Base-by-base conservation (phyloP, 345 rosid genomes). In the Lepidium africanum region DNA sequence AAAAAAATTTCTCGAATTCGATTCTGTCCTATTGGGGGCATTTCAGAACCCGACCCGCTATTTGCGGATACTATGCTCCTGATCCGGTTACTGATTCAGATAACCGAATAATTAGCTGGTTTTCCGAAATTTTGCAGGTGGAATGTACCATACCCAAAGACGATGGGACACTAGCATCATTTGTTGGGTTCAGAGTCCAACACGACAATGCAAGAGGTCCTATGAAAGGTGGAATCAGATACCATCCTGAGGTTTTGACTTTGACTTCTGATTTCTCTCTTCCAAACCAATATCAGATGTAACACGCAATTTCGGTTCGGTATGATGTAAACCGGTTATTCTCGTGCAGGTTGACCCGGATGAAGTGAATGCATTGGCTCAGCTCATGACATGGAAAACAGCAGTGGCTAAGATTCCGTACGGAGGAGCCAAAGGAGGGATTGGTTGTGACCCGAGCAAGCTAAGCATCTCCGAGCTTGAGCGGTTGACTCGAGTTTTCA, bases 151-250 rank as follows among this genome's bases (percentile, higher is more conserved):
- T 87, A 54, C 96, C 92, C 13, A 87, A 81, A 75, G 96, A 90
- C 76, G 98, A 92, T 71, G 96, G 97, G 3, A 81, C 83, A 38
- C 65, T 90, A 58, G 89, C 71, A n/a, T 85, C 97, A 0, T 90
- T 82, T 49, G 73, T 90, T 54, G 97, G 98, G 35, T 92, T 86
- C 52, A 86, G 98, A 84, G 83, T 90, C 42, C 98, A 92, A 48
- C 97, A 92, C 71, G 97, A 90, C 76, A 90, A 88, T 77, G 81
- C 96, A 23, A 89, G 98, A 40, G 98, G 98, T 12, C 96, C 96
- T 35, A 92, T 80, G 79, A 80, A 77, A 70, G 83, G 83, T 21
- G 83, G 83, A 62, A 77, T 80, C 65, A 72, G 83, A 56, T 77
- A 80, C 57, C 83, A 80, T 45, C 83, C 81, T 4, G 83, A 80